A percentile compares a stretch with the other conserved stretches of the same genome.
phyloP scores from a whole-genome alignment of 2,329 filamentous ascomycete genomes.

The Setomelanomma holmii region DNA sequence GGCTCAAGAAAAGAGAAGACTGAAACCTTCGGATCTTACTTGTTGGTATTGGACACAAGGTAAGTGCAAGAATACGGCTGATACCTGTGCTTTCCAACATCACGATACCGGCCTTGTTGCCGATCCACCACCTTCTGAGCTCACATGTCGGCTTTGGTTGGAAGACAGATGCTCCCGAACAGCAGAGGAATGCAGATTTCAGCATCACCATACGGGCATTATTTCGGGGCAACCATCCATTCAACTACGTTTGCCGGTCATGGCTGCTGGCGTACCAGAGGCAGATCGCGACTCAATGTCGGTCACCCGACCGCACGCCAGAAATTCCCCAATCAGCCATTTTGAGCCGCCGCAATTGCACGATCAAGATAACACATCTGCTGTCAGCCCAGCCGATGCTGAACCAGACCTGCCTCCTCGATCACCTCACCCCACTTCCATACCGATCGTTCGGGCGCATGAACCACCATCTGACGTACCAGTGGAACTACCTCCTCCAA shows the following conservation, averaged over 20 bases:
- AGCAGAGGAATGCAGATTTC: conserved; percentile 11
- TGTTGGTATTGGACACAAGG: conserved; percentile 30
- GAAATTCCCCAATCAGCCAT: no score
- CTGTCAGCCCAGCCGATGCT: no score
- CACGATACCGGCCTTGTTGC: conserved; percentile 22
- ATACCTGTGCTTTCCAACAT: conserved; percentile 21
- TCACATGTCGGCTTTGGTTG: conserved; percentile 29
- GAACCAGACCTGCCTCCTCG: no score
- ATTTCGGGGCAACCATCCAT: not conserved
- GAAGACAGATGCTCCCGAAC: conserved; percentile 7
- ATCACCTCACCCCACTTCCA: not conserved
- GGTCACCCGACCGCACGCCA: no score
- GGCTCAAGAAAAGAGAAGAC: not conserved
- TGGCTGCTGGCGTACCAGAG: not conserved
- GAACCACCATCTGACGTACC: not conserved
- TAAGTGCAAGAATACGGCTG: conserved; percentile 9
- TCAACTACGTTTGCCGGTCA: not conserved
- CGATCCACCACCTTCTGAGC: not conserved
- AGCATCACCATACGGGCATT: not conserved
- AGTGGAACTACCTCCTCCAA: not conserved
- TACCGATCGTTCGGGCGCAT: no score
- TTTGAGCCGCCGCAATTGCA: no score
- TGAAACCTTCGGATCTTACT: conserved; percentile 13
- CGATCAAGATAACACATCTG: no score
- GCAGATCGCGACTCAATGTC: no score